A percentile compares a stretch with the other conserved stretches of the same genome.
phyloP scores from a whole-genome alignment of 1,284 basidiomycete species.

The Heterobasidion occidentale region DNA sequence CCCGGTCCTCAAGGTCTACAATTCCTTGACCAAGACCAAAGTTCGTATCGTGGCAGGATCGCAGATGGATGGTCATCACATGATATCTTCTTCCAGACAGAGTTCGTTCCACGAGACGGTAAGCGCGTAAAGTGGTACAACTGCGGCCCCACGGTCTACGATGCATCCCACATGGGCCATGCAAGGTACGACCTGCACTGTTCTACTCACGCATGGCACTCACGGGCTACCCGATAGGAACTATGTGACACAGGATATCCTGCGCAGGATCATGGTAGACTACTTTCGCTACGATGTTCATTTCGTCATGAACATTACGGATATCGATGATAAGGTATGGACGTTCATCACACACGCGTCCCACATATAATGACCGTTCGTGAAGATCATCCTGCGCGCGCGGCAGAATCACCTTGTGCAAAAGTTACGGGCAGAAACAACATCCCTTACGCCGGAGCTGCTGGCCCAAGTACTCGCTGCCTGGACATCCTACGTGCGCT shows the following conservation, averaged over 20 bases:
- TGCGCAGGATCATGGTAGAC: slow-evolving; percentile 88
- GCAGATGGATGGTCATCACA: neutral
- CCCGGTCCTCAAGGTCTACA: slow-evolving; percentile 82
- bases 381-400: slow-evolving; percentile 84
- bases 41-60: slow-evolving; percentile 31
- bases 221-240: slow-evolving; percentile 47
- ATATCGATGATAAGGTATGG: slow-evolving; percentile 97
- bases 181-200: slow-evolving; percentile 59
- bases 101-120: slow-evolving; percentile 77
- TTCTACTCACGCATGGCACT: too few relatives aligned
- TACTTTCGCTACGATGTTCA: slow-evolving; percentile 98
- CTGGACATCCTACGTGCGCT: slow-evolving; percentile 59
- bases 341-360: neutral
- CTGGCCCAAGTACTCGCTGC: slow-evolving; percentile 53
- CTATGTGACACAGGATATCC: slow-evolving; percentile 96
- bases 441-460: slow-evolving; percentile 50
- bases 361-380: neutral
- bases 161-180: slow-evolving; percentile 98
- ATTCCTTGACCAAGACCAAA: slow-evolving; percentile 91
- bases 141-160: slow-evolving; percentile 99
- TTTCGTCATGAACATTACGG: slow-evolving; percentile 99
- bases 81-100: slow-evolving; percentile 39
- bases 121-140: slow-evolving; percentile 98
- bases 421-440: slow-evolving; percentile 49
- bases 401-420: slow-evolving; percentile 81